Conservation (phyloP, 192 early-diverging fungal genomes). For the Coemansia asiatica region DNA sequence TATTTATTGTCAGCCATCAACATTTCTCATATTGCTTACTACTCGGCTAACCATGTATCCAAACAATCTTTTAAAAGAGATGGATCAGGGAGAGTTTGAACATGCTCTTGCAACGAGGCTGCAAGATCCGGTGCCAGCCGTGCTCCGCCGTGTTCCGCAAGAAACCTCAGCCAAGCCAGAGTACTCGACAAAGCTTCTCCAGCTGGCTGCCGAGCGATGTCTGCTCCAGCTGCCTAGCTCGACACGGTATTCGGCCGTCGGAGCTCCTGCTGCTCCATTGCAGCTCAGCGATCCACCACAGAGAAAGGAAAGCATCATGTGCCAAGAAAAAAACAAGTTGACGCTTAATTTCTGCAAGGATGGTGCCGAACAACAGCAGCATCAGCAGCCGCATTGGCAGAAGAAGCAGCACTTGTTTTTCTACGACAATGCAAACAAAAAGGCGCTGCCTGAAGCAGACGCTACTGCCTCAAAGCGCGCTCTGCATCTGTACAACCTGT, state of each 20-base stretch:
- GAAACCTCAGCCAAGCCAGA: not conserved
- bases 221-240: conserved; percentile 5
- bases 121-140: conserved; percentile 28
- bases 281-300: conserved; percentile 7
- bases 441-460: not conserved
- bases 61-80: conserved; percentile 11
- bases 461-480: not conserved
- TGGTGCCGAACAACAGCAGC: not conserved
- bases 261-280: not conserved
- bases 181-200: not conserved
- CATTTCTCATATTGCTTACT: not conserved
- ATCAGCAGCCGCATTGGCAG: not conserved
- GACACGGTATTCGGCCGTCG: not conserved
- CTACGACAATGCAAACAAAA: not conserved
- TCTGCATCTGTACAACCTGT: conserved; percentile 1
- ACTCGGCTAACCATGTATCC: not conserved
- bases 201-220: conserved; percentile 5
- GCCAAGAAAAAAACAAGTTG: not conserved
- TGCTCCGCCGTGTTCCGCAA: conserved; percentile 7
- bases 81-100: conserved; percentile 29
- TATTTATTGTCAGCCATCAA: not conserved
- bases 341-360: not conserved
- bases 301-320: conserved; percentile 25
- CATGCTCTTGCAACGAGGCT: conserved; percentile 21
- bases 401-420: not conserved